phyloP scores from a whole-genome alignment of 2,329 filamentous ascomycete genomes.

The Fusarium pseudonygamai region DNA sequence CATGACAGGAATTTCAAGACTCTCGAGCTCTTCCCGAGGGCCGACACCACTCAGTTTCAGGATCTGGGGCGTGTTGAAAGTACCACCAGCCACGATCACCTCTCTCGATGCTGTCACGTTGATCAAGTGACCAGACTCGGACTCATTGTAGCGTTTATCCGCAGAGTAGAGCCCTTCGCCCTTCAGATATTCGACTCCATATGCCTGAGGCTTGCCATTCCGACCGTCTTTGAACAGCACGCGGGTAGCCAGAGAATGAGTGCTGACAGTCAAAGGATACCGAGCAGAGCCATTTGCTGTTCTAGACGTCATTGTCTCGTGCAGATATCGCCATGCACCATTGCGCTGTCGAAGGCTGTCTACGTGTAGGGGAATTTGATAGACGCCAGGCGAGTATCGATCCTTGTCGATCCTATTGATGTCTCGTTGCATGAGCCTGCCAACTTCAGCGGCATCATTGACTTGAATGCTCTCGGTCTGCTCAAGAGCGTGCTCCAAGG shows the following conservation, averaged over 20 bases:
- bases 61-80: slow-evolving; percentile 51
- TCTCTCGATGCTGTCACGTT: slow-evolving; percentile 31
- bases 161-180: slow-evolving; percentile 55
- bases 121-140: background rate
- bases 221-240: slow-evolving; percentile 45
- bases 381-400: slow-evolving; percentile 45
- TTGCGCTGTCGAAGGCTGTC: slow-evolving; percentile 24
- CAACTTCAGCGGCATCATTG: slow-evolving; percentile 36
- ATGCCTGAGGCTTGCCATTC: slow-evolving; percentile 16
- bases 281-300: slow-evolving; percentile 18
- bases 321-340: slow-evolving; percentile 25
- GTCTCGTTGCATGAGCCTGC: slow-evolving; percentile 44
- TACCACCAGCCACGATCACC: slow-evolving; percentile 37
- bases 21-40: slow-evolving; percentile 50
- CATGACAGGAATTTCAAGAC: slow-evolving; percentile 53
- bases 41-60: slow-evolving; percentile 61
- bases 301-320: slow-evolving; percentile 43
- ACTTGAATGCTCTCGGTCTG: slow-evolving; percentile 23
- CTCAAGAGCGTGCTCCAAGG: slow-evolving; percentile 8
- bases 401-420: slow-evolving; percentile 39
- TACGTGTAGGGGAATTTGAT: slow-evolving; percentile 43
- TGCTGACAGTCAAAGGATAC: slow-evolving; percentile 54
- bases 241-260: slow-evolving; percentile 49
- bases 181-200: slow-evolving; percentile 48
- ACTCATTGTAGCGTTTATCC: slow-evolving; percentile 42